Percentiles rank a stretch among this genome's conserved stretches.
phyloP scores from a whole-genome alignment of 257 asterid genomes.

The Avicennia marina region DNA sequence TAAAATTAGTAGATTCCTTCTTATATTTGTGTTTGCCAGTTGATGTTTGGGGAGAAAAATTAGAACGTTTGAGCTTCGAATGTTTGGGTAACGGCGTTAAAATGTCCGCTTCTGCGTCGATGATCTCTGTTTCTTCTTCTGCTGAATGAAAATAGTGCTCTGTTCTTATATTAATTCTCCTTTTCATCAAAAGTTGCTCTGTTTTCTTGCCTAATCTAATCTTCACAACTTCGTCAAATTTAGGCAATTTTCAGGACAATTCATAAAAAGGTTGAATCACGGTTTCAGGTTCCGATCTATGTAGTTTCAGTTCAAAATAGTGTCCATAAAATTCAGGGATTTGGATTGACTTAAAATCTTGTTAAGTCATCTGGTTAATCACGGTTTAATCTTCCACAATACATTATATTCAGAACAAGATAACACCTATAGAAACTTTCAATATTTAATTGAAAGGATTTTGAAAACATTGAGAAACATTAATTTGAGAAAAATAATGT shows the following conservation, averaged over 20 bases:
- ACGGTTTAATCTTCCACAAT: too few species aligned
- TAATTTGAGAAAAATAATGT: too few species aligned
- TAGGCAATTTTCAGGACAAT: not conserved
- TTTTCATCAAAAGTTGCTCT: too few species aligned
- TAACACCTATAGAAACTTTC: too few species aligned
- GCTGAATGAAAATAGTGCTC: slow-evolving; percentile 3
- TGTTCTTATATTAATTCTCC: not conserved
- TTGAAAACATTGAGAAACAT: too few species aligned
- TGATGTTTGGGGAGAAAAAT: slow-evolving; percentile 18
- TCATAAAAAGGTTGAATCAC: not conserved
- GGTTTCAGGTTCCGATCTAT: slow-evolving; percentile 14
- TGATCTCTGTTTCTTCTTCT: not conserved
- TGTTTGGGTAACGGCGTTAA: slow-evolving; percentile 16
- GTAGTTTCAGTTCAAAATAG: not conserved
- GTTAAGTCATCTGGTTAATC: too few species aligned
- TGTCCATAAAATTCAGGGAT: too few species aligned
- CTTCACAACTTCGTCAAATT: not conserved
- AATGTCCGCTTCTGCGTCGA: not conserved
- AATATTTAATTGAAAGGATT: too few species aligned
- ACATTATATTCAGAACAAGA: too few species aligned
- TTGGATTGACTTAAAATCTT: too few species aligned
- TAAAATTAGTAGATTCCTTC: slow-evolving; percentile 20
- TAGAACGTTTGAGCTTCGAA: slow-evolving; percentile 16
- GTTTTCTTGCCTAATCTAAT: too few species aligned
- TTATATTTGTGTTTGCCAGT: slow-evolving; percentile 6